Conservation (phyloP, 2,329 filamentous ascomycete species). For the Fusarium chlamydosporum region DNA sequence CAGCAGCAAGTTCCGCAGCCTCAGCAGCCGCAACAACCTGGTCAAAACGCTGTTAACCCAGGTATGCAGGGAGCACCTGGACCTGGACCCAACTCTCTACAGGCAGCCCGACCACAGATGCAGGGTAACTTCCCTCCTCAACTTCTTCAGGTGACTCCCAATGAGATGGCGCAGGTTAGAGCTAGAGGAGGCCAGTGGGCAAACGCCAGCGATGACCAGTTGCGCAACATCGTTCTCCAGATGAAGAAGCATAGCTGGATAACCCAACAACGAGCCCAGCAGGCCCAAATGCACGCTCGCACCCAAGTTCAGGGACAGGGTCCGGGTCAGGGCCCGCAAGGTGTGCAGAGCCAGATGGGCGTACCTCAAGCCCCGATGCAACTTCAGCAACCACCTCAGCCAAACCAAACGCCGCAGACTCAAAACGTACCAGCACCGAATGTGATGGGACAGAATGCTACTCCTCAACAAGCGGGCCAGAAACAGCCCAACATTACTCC, state of each 20-base stretch:
- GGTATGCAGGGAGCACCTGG: slow-evolving; percentile 43
- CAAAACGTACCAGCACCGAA: slow-evolving; percentile 56
- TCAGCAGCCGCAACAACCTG: slow-evolving; percentile 47
- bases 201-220: slow-evolving; percentile 54
- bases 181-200: slow-evolving; percentile 46
- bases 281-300: slow-evolving; percentile 55
- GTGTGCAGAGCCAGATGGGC: slow-evolving; percentile 58
- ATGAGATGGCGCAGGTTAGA: slow-evolving; percentile 55
- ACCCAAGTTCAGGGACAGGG: slow-evolving; percentile 47
- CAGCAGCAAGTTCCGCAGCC: slow-evolving; percentile 42
- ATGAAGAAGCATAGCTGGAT: slow-evolving; percentile 55
- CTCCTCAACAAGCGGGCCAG: slow-evolving; percentile 50
- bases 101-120: slow-evolving; percentile 47
- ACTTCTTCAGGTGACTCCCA: slow-evolving; percentile 53
- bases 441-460: slow-evolving; percentile 61
- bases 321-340: slow-evolving; percentile 38
- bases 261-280: slow-evolving; percentile 55
- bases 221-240: slow-evolving; percentile 52
- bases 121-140: slow-evolving; percentile 50
- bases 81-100: slow-evolving; percentile 51
- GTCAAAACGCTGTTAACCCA: slow-evolving; percentile 51
- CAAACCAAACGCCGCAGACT: slow-evolving; percentile 56
- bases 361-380: slow-evolving; percentile 67
- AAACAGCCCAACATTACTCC: slow-evolving; percentile 51
- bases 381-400: slow-evolving; percentile 66